Base-by-base conservation (phyloP, 176 grass and related monocot genomes). In the Canna indica region DNA sequence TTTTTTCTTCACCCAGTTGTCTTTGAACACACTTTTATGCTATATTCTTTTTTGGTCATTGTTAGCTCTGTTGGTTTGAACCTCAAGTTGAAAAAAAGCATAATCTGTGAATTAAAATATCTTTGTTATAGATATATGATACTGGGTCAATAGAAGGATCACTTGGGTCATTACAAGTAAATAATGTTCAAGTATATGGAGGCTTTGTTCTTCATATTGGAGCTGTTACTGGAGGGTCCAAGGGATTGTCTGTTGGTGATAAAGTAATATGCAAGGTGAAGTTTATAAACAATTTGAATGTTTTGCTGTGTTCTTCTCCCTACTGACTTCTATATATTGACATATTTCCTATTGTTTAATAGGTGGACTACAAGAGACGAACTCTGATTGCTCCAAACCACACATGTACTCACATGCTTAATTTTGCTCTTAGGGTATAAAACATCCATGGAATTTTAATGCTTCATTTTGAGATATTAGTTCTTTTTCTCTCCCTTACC, bases 321-420 rank as follows among this genome's bases (percentile, higher is more conserved):
- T 12, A 33, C 24, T 47, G 6, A 2, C 24, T 3, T 60, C 32
- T 30, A 4, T 48, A 18, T 33, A 10, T 70, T 30, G 27, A 17
- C 42, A 22, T 70, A 18, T 8, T 69, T 67, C n/a, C 46, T 31
- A 8, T 44, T 10, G 13, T n/a, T 78, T 87, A 69, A 26, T 82
- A 99, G 94, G 94, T 99, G 75, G 94, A 99, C 80, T 93, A 85
- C 25, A 45, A 48, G 25, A 83, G 94, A 36, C 94, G 94, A 17
- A 73, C 80, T 69, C 53, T 81, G 36, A 93, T 99, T 84, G 86
- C 89, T 81, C 94, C 94, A 47, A 99, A 99, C 76, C 94, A 99
- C 77, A 99, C 89, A 1, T 99, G 94, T 79, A 99, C 94, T 25
- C 94, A 99, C 73, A 99, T 99, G 89, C 78, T 99, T 78, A 90